A percentile compares a stretch with the other conserved stretches of the same genome.
These are phyloP conservation scores for Boletus albobrunnescens DNA, from an alignment of 1,284 basidiomycete genomes.

Conservation along the genomic window DNA sequence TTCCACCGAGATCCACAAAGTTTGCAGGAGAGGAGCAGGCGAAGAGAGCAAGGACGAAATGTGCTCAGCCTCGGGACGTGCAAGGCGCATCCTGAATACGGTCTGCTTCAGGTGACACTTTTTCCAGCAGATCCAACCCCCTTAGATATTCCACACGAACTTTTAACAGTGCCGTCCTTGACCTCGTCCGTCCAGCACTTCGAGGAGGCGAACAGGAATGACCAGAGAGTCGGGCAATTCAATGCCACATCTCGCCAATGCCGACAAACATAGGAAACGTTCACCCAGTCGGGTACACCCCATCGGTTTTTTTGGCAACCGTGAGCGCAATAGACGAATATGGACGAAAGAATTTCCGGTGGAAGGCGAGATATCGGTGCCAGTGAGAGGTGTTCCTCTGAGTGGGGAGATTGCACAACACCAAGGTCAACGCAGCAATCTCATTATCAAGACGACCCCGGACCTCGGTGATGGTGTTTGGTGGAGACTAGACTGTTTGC, in stretches of 20 bases:
- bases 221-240: constrained; percentile 36
- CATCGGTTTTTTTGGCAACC: not conserved
- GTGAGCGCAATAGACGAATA: constrained; percentile 24
- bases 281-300: constrained; percentile 18
- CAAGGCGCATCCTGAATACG: constrained; percentile 18
- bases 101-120: constrained; percentile 19
- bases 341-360: constrained; percentile 26
- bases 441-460: constrained; percentile 34
- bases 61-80: constrained; percentile 6
- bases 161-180: constrained; percentile 33
- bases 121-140: constrained; percentile 20
- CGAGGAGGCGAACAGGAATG: constrained; percentile 26
- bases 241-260: constrained; percentile 38
- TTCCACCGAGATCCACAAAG: constrained; percentile 15
- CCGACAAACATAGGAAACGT: constrained; percentile 34
- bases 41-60: constrained; percentile 16
- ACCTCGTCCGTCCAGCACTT: constrained; percentile 34
- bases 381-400: constrained; percentile 32
- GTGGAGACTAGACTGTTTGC: too few relatives aligned
- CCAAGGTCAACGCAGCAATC: constrained; percentile 29
- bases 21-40: constrained; percentile 19
- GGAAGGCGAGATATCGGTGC: constrained; percentile 34
- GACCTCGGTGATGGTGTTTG: not conserved
- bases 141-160: constrained; percentile 21
- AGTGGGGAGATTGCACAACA: constrained; percentile 29